Base-by-base conservation (phyloP, 2,329 filamentous ascomycete genomes). In the Graphilbum sp. region DNA sequence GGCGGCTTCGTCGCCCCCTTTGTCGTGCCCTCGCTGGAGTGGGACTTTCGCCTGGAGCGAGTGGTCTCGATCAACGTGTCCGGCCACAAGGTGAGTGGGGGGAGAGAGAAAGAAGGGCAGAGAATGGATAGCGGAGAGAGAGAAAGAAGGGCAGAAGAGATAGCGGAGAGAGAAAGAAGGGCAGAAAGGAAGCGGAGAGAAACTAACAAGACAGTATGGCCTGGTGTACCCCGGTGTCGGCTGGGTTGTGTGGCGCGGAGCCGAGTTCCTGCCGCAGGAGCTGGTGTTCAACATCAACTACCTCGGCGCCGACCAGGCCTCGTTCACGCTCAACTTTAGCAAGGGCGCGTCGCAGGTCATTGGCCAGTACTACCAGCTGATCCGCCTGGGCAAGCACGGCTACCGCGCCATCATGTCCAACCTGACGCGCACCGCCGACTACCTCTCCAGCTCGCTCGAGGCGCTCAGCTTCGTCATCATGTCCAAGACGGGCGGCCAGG, bases 211-310 rank as follows among this genome's bases (percentile, higher is more conserved):
- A n/a, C n/a, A 43, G 43, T 73, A 73, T 46, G 66, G 67, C 17
- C 63, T 75, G 17, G 66, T 92, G 36, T 94, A 95, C 54, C 87
- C 87, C 0, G 87, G 88, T 56, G 83, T 96, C 13, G 88, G 88
- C 41, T 96, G 88, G 88, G 76, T 88, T 11, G 67, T 95, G 47
- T 95, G 87, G 86, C 75, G 87, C 35, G 72, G 75, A 30, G 72
- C 83, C 36, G 79, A 90, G 56, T 90, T 69, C 59, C 70, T 94
- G 3, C 88, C 88, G 8, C 70, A 88, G 54, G 87, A 95, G 52
- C 76, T 95, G 18, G 85, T 96, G 50, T 96, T 96, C 73, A 95
- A 94, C 69, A 95, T 96, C 71, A 95, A 95, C 69, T 96, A 96
- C 62, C 79, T 95, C 6, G 88, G 88, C 36, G 87, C 88, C 11